A percentile compares a stretch with the other conserved stretches of the same genome.
phyloP scores from a whole-genome alignment of 75 land plant genomes.

The Pinus albicaulis region DNA sequence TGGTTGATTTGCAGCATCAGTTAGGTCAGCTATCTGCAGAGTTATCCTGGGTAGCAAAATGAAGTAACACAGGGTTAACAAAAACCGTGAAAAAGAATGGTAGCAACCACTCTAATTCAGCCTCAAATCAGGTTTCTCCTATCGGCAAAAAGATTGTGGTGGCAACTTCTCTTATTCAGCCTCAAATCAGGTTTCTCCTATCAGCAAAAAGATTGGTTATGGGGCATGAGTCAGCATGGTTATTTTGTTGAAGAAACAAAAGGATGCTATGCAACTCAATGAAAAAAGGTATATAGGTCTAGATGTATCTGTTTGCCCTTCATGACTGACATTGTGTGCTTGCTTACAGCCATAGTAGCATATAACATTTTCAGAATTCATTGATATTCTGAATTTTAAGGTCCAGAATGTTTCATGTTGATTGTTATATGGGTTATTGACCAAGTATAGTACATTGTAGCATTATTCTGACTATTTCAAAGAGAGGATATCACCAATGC shows the following conservation, averaged over 20 bases:
- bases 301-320: background rate
- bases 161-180: background rate
- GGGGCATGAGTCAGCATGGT: background rate
- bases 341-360: slow-evolving; percentile 2
- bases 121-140: background rate
- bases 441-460: background rate
- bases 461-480: background rate
- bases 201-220: background rate
- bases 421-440: background rate
- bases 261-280: slow-evolving; percentile 5
- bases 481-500: background rate
- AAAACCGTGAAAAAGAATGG: slow-evolving; percentile 5
- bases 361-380: background rate
- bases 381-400: background rate
- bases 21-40: slow-evolving; percentile 75
- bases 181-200: background rate
- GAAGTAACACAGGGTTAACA: background rate
- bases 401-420: background rate
- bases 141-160: background rate
- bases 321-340: background rate
- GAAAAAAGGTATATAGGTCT: background rate
- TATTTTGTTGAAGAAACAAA: slow-evolving; percentile 5
- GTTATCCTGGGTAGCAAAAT: background rate
- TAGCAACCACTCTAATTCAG: background rate
- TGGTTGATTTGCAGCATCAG: slow-evolving; percentile 83